Conservation (phyloP, 2,329 filamentous ascomycete genomes). For the Colletotrichum spaethianum region DNA sequence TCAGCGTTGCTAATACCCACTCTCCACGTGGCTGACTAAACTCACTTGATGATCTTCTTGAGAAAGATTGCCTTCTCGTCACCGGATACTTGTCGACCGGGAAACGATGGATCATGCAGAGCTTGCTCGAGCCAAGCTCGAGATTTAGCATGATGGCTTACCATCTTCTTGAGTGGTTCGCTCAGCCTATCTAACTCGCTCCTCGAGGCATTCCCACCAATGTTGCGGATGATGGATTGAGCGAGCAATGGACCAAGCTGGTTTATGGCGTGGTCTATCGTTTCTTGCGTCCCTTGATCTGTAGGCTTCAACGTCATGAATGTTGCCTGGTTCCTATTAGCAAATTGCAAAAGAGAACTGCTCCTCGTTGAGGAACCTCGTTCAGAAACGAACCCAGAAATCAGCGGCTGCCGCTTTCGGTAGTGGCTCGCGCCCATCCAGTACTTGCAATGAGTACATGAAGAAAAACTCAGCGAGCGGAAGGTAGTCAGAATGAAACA, state of each 20-base stretch:
- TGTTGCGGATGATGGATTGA: slow-evolving; percentile 73
- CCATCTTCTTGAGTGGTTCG: slow-evolving; percentile 79
- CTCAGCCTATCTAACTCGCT: slow-evolving; percentile 80
- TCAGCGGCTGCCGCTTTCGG: slow-evolving; percentile 81
- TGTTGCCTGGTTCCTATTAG: slow-evolving; percentile 58
- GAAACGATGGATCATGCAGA: slow-evolving; percentile 68
- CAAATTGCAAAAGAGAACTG: neutral
- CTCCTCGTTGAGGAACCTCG: neutral
- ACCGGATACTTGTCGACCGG: slow-evolving; percentile 69
- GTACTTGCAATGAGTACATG: slow-evolving; percentile 77
- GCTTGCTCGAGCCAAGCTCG: slow-evolving; percentile 75
- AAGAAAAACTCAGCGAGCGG: slow-evolving; percentile 77
- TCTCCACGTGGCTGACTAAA: slow-evolving; percentile 18
- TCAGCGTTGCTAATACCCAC: neutral
- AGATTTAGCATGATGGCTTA: slow-evolving; percentile 68
- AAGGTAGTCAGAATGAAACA: slow-evolving; percentile 71
- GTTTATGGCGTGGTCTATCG: slow-evolving; percentile 65
- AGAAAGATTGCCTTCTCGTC: slow-evolving; percentile 76
- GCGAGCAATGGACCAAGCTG: slow-evolving; percentile 75
- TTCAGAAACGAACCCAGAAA: slow-evolving; percentile 76
- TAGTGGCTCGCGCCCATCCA: slow-evolving; percentile 80
- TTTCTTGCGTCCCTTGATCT: slow-evolving; percentile 57
- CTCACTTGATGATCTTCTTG: slow-evolving; percentile 75
- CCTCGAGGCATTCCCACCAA: slow-evolving; percentile 77
- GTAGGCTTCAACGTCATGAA: slow-evolving; percentile 66